A percentile compares a stretch with the other conserved stretches of the same genome.
Conservation (phyloP, 768 basidiomycete genomes). For the Pleurotus pulmonarius region DNA sequence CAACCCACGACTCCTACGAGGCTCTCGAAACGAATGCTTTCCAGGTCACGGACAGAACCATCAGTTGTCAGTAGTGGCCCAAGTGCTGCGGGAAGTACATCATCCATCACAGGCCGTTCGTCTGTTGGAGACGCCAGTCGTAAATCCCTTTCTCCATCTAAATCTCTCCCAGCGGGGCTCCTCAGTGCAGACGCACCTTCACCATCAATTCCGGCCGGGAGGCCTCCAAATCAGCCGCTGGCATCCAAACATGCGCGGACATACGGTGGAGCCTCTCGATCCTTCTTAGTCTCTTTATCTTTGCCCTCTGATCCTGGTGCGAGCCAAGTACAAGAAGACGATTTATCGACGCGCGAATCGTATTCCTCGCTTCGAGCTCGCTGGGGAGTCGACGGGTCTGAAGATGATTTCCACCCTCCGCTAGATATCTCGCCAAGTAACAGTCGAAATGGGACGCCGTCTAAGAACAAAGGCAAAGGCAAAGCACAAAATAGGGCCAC, state of each 20-base stretch:
- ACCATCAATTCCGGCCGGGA: conserved; percentile 15
- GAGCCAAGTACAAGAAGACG: conserved; percentile 43
- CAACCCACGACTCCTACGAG: conserved; percentile 27
- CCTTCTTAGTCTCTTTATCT: conserved; percentile 68
- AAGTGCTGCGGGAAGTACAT: neutral
- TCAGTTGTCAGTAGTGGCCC: conserved; percentile 29
- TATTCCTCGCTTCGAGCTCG: conserved; percentile 71
- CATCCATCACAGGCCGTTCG: neutral
- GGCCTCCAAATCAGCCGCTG: conserved; percentile 21
- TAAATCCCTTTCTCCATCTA: conserved; percentile 1
- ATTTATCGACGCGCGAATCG: conserved; percentile 59
- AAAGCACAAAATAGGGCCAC: conserved; percentile 24
- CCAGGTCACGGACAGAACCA: conserved; percentile 62
- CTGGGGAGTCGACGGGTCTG: conserved; percentile 80
- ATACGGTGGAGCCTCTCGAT: conserved; percentile 76
- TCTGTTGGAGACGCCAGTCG: conserved; percentile 13
- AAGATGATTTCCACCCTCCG: conserved; percentile 55
- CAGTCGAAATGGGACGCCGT: conserved; percentile 27
- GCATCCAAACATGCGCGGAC: conserved; percentile 47
- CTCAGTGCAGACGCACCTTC: conserved; percentile 16
- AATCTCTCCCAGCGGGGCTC: conserved; percentile 18
- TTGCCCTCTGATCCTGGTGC: conserved; percentile 21
- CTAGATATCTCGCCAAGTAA: conserved; percentile 20
- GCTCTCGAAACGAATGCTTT: conserved; percentile 70
- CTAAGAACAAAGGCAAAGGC: conserved; percentile 29